Base-by-base conservation (phyloP, 768 basidiomycete species). In the Lactarius hengduanensis region DNA sequence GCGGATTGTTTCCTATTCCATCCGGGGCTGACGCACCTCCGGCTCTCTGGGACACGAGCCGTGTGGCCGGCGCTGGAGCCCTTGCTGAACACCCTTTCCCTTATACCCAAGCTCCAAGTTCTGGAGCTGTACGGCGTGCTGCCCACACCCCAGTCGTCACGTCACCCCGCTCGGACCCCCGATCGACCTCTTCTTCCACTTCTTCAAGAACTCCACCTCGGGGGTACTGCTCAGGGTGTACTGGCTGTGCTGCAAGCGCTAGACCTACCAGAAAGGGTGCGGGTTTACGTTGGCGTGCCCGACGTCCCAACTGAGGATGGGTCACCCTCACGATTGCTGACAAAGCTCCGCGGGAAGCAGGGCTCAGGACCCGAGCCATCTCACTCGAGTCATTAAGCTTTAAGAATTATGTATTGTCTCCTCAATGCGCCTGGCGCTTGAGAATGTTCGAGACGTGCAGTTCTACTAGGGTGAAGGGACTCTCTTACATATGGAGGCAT, bases 81-180 rank as follows among this genome's bases (percentile, higher is more conserved):
- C 3, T 43, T 67, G 53, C 57, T 59, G 41, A 36, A 10, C 57
- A 63, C 57, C 62, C 58, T 67, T 18, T 18, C 57, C 40, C 58
- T n/a, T n/a, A 3, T 63, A 20, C 58, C 58, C 53, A 56, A 59
- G 1, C 57, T 67, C 22, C 41, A 56, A 56, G 34, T 63, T 38
- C 62, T 67, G 41, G 66, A 59, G 20, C 16, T 67, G 13, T 63
- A 59, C 47, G 66, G 54, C 32, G 50, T 63, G 20, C 34, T 67
- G 18, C 66, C 62, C 9, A 18, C 41, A 1, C 32, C 22, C 11
- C 34, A 41, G 26, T 22, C 26, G 18, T 20, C 58, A 22, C 28
- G 16, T 3, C 8, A 6, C 7, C n/a, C 22, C n/a, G 10, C 50
- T 36, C 13, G 54, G 8, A 13, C 20, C 41, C 9, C 26, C 18